Evolutionary conservation across 2,329 filamentous ascomycete species (phyloP), one percentile per base, ranked within the genome.

Genomic region (Colletotrichum sansevieriae): DNA sequence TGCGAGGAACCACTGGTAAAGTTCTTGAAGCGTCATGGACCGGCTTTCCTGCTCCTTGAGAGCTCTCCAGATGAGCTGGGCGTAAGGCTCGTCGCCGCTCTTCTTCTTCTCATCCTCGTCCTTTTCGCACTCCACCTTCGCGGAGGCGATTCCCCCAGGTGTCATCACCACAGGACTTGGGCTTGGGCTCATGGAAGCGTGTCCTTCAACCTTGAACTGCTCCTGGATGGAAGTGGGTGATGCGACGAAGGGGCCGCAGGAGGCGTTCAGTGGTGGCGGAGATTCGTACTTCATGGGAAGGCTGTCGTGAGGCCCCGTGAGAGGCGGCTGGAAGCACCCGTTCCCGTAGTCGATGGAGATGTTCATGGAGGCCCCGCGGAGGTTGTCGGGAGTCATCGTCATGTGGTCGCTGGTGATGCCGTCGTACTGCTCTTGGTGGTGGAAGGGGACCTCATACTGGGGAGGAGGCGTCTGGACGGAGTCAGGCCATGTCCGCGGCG

Each of bases 1-100:
- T 33, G 90, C 85, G 47, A 88, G 84, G 75, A 98, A 97, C 94
- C 95, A 98, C 65, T 91, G 85, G 79, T 98, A 98, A 65, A 98
- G 92, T 62, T 97, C 91, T 73, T 94, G 90, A 12, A 98, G 84
- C 2, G 91, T 88, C 88, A 98, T 92, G 22, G 88, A 89, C 70
- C 91, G 86, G 5, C 84, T 82, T 0, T 89, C 87, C 0, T 86
- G 87, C 72, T 88, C 88, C 81, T 90, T 87, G 20, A 98, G 87
- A 1, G 94, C 94, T 59, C 85, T 83, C 75, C 91, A 92, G 70
- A 98, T 93, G 15, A 97, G 86, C 74, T 92, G 86, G 0, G 95
- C 94, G 76, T 98, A 98, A 1, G 94, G 92, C 68, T 88, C 87
- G 22, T 89, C 87, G 29, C 15, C 20, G 44, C n/a, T 47, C 41